phyloP scores from a whole-genome alignment of 345 rosid genomes.

The Citrus cavaleriei region DNA sequence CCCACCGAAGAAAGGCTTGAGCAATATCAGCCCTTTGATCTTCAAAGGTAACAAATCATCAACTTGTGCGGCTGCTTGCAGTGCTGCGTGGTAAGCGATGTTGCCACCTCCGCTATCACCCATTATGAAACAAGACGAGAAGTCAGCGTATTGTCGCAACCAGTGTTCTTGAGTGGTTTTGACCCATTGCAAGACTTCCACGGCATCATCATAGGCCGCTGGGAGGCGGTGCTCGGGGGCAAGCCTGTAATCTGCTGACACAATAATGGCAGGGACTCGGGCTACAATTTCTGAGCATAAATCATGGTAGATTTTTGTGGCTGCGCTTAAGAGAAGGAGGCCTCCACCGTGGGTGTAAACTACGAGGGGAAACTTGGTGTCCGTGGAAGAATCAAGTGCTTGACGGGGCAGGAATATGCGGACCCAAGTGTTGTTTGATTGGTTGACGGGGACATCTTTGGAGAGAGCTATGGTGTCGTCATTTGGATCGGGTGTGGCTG shows the following conservation, averaged over 20 bases:
- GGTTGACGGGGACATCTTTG: constrained; percentile 34
- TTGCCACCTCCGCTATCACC: constrained; percentile 68
- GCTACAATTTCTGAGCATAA: constrained; percentile 35
- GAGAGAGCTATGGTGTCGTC: background rate
- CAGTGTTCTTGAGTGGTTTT: constrained; percentile 28
- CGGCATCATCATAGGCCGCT: constrained; percentile 60
- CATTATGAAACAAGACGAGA: constrained; percentile 37
- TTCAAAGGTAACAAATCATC: constrained; percentile 32
- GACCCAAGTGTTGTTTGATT: constrained; percentile 25
- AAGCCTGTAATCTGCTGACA: constrained; percentile 45
- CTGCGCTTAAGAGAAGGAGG: constrained; percentile 38
- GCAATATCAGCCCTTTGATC: constrained; percentile 60
- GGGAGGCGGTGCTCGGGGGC: constrained; percentile 77
- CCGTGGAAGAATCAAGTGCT: background rate
- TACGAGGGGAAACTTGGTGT: constrained; percentile 48
- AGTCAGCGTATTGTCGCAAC: constrained; percentile 34
- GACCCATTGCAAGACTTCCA: constrained; percentile 44
- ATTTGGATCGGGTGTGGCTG: background rate
- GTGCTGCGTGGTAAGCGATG: constrained; percentile 43
- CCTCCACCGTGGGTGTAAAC: constrained; percentile 67
- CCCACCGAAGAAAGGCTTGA: constrained; percentile 65
- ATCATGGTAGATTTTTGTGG: constrained; percentile 4
- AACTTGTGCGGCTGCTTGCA: constrained; percentile 21
- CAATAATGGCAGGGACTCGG: constrained; percentile 35
- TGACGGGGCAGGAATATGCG: constrained; percentile 31